Evolutionary conservation across 495 filamentous ascomycete genomes (phyloP).

Genomic region (Hypoxylon intermedium): DNA sequence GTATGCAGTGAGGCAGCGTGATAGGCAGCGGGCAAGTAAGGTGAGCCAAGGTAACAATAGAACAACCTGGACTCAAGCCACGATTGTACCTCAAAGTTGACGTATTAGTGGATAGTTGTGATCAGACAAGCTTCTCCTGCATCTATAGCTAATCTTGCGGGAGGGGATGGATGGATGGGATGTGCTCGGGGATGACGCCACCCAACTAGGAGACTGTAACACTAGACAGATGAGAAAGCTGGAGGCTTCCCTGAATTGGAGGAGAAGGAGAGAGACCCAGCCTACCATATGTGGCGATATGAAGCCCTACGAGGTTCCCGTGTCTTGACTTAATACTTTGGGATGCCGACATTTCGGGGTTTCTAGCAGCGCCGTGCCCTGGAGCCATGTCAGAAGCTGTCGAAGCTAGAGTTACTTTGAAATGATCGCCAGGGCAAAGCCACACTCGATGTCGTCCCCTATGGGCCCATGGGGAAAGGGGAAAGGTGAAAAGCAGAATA

Average conservation of each 20-base stretch:
- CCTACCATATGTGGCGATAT: not conserved
- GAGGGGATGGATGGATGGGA: not conserved
- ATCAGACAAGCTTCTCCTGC: constrained; percentile 21
- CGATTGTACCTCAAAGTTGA: constrained; percentile 25
- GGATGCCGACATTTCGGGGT: constrained; percentile 10
- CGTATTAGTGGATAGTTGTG: constrained; percentile 6
- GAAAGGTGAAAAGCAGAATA: constrained; percentile 19
- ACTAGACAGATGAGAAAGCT: not conserved
- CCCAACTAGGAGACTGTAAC: constrained; percentile 3
- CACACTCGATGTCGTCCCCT: constrained; percentile 19
- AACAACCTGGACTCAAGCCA: constrained; percentile 36
- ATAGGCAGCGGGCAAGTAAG: constrained; percentile 9
- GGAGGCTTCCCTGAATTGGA: not conserved
- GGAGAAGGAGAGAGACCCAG: constrained; percentile 10
- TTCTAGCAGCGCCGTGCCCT: constrained; percentile 6
- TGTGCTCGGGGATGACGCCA: constrained; percentile 4
- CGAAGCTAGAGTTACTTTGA: too few species aligned
- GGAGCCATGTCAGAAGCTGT: too few species aligned
- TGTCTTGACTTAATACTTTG: constrained; percentile 2
- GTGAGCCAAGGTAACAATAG: constrained; percentile 34
- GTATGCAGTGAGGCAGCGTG: constrained; percentile 14
- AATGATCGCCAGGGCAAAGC: constrained; percentile 24
- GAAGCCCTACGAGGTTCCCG: constrained; percentile 2
- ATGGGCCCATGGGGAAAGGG: constrained; percentile 19
- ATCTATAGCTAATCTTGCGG: constrained; percentile 11